phyloP scores from a whole-genome alignment of 108 stramenopile species.

The Cyclotella kingstonii region DNA sequence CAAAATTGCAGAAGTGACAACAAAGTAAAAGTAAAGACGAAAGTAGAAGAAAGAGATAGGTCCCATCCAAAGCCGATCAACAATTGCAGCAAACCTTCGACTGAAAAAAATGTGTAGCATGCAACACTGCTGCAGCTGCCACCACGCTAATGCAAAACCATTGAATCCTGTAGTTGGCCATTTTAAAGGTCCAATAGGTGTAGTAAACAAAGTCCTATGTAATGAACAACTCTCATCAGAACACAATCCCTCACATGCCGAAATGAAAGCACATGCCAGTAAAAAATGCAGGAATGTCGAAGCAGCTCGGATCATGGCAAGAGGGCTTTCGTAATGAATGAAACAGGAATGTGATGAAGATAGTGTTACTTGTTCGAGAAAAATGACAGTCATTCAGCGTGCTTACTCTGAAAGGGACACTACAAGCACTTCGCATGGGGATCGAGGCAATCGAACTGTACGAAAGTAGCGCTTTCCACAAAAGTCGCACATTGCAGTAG shows the following conservation, averaged over 20 bases:
- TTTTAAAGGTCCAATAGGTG: constrained; percentile 10
- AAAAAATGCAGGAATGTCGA: constrained; percentile 28
- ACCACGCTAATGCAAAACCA: constrained; percentile 27
- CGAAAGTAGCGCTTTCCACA: constrained; percentile 16
- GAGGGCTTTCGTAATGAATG: no score
- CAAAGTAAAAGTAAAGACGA: constrained; percentile 35
- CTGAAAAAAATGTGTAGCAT: constrained; percentile 38
- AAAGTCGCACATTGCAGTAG: constrained; percentile 15
- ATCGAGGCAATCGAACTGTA: constrained; percentile 21
- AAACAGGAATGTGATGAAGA: no score
- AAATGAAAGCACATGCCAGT: constrained; percentile 14
- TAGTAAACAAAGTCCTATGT: constrained; percentile 13
- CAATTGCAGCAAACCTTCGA: constrained; percentile 30
- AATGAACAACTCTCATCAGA: constrained; percentile 9
- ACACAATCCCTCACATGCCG: constrained; percentile 28
- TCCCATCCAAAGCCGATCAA: constrained; percentile 38
- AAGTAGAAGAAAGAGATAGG: constrained; percentile 29
- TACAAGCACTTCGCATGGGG: constrained; percentile 17
- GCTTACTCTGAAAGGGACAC: constrained; percentile 24
- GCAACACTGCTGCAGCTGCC: constrained; percentile 36
- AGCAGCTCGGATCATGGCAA: constrained; percentile 19
- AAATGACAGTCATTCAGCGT: no score
- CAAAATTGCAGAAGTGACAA: constrained; percentile 29
- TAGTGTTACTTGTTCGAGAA: no score
- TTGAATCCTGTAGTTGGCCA: constrained; percentile 32